Base-by-base conservation (phyloP, 176 grass and related monocot species). In the Cymbopogon citratus region DNA sequence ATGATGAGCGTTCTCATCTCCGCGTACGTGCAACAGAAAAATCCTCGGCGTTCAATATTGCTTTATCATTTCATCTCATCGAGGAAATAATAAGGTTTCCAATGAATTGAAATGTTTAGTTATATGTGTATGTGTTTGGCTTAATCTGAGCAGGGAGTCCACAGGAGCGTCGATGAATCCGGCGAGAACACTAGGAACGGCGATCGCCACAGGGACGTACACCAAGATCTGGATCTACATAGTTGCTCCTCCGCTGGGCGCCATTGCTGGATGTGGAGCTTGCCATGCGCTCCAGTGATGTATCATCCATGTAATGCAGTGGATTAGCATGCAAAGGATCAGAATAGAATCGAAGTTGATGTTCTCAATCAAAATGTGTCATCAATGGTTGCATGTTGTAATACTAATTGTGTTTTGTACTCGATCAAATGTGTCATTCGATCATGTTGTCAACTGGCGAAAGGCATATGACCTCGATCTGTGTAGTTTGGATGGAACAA, bases 131-230 rank as follows among this genome's bases (percentile, higher is more conserved):
- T 39, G 9, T 39, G 19, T 25, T 25, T 60, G 38, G 28, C 29
- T 54, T 4, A 54, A 54, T 21, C 7, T 34, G 76, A 64, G 46
- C 69, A 90, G 91, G 40, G 12, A 57, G 19, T 78, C 71, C 65
- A 93, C 87, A 3, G 87, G 91, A 27, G 81, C 87, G 7, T 93
- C 87, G 23, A 90, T 93, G 91, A 90, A 93, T 48, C 91, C 91
- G 18, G 87, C 79, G 3, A 84, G 91, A 52, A 90, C 91, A 33
- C 77, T 90, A 2, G 91, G 87, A 34, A 73, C 87, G 25, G 91
- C 91, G 29, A 79, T 93, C 15, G 81, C 81, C 7, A 84, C 85
- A 4, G 84, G 84, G 12, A 85, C 63, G 0, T 93, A 90, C 64
- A 87, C 68, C 63, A 77, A 86, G 39, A 87, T 93, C 23, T 90